These are phyloP conservation scores for Pythium chondricola DNA, from an alignment of 352 stramenopile genomes.

Conservation along the genomic window DNA sequence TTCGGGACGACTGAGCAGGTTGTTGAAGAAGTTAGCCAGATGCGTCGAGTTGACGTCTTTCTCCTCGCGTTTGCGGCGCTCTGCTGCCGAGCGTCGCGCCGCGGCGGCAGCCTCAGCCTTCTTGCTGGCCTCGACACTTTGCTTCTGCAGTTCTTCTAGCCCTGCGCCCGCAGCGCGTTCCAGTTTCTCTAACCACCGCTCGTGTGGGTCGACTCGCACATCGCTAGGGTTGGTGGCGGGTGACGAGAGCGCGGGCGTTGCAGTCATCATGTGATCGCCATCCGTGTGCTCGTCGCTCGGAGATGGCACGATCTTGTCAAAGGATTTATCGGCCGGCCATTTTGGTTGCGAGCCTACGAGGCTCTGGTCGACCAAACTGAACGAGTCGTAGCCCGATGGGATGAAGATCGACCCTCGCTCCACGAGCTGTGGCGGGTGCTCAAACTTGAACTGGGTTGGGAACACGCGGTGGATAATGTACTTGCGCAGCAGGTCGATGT, in stretches of 20 bases:
- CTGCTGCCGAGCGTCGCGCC: constrained; percentile 54
- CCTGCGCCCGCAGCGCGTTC: constrained; percentile 73
- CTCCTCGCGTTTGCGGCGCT: constrained; percentile 73
- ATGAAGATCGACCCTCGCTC: constrained; percentile 68
- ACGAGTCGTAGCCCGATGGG: constrained; percentile 73
- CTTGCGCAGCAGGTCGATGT: constrained; percentile 63
- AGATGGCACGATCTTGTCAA: constrained; percentile 72
- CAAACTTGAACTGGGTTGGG: constrained; percentile 66
- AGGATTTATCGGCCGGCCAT: constrained; percentile 70
- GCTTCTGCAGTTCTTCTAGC: constrained; percentile 76
- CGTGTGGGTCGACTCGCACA: constrained; percentile 58
- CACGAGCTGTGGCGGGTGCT: constrained; percentile 59
- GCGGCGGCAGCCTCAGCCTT: constrained; percentile 63
- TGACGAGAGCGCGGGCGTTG: too few relatives aligned
- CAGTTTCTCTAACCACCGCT: constrained; percentile 76
- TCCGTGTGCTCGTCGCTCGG: constrained; percentile 39
- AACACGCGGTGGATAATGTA: constrained; percentile 74
- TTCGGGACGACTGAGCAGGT: constrained; percentile 75
- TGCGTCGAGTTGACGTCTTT: constrained; percentile 85
- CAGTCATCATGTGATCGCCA: too few relatives aligned
- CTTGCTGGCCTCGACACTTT: constrained; percentile 80
- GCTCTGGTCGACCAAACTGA: constrained; percentile 67
- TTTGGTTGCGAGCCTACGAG: constrained; percentile 66
- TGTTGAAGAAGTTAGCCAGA: constrained; percentile 86
- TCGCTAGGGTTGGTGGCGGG: constrained; percentile 23